Evolutionary conservation across 2,329 filamentous ascomycete species (phyloP), one percentile per base, ranked within the genome.

Genomic region (Pseudopithomyces maydicus): DNA sequence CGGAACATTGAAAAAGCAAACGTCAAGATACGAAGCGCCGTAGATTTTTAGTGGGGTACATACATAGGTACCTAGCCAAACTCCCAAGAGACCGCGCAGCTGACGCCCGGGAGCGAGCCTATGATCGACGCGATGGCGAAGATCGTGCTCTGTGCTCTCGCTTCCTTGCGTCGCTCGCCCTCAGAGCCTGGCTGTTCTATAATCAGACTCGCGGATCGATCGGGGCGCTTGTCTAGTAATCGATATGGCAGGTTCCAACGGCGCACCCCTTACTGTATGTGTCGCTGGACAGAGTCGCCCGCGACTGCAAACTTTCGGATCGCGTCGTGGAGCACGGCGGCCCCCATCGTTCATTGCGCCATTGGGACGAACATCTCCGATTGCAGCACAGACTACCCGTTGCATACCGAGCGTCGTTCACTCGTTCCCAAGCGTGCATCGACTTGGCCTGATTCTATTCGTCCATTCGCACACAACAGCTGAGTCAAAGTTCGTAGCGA

Each of bases 111-210:
- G 38, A 41, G 48, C 38, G 38, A 35, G 17, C 26, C 48, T 29
- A 35, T 33, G 48, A 51, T 51, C 48, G 48, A 42, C 48, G 38
- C 61, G 49, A 46, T 54, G 55, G 56, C 62, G 58, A 54, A 47
- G 58, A 63, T 59, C 63, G 54, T 56, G 56, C 58, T 57, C 58
- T 63, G 44, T 51, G 48, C 48, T 51, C 33, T 42, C 45, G 38
- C 59, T 41, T 58, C 45, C 49, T 56, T 39, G 46, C 36, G 51
- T 53, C 51, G 50, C 12, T n/a, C 15, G 23, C 23, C 10, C 33
- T 42, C 22, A 33, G n/a, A 38, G n/a, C 22, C n/a, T 1, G 29
- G 17, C 38, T 17, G 33, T 33, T 38, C 48, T 38, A 20, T 8
- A 19, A 20, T 48, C 46, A 39, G 22, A 33, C 23, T 14, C 15